Evolutionary conservation across 75 land plant genomes (phyloP).

Genomic region (Pinus albicaulis): DNA sequence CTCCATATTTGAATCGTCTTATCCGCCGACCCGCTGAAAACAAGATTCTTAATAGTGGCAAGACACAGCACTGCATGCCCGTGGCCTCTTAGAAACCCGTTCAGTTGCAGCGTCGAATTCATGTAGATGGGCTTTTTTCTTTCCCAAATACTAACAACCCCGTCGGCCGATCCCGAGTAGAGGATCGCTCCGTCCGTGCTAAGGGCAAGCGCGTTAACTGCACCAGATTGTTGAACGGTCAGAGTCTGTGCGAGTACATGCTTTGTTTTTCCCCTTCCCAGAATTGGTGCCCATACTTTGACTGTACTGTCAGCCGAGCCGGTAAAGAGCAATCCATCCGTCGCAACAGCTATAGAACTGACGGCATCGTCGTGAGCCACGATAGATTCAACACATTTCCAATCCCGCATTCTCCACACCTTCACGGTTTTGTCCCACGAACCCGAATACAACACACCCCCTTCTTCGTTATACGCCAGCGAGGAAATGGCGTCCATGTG

Average conservation of each 20-base stretch:
- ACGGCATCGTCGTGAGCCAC: slow-evolving; percentile 79
- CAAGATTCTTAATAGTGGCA: slow-evolving; percentile 38
- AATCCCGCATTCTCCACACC: slow-evolving; percentile 64
- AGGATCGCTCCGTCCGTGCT: slow-evolving; percentile 34
- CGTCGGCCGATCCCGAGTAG: slow-evolving; percentile 73
- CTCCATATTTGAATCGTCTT: slow-evolving; percentile 69
- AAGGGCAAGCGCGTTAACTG: slow-evolving; percentile 67
- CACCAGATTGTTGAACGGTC: slow-evolving; percentile 44
- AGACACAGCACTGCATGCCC: slow-evolving; percentile 76
- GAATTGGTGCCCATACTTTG: slow-evolving; percentile 56
- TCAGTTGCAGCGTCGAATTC: slow-evolving; percentile 19
- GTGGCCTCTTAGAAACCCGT: slow-evolving; percentile 61
- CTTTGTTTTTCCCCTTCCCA: slow-evolving; percentile 15
- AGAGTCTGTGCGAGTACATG: slow-evolving; percentile 33
- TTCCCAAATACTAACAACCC: slow-evolving; percentile 60
- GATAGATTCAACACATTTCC: slow-evolving; percentile 75
- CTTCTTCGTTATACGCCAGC: slow-evolving; percentile 34
- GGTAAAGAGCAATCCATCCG: slow-evolving; percentile 46
- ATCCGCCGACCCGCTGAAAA: slow-evolving; percentile 77
- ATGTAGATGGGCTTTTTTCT: slow-evolving; percentile 12
- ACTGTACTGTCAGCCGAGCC: slow-evolving; percentile 72
- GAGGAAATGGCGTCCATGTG: slow-evolving; percentile 66
- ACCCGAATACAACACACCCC: slow-evolving; percentile 55
- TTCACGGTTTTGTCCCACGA: slow-evolving; percentile 88
- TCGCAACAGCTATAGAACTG: slow-evolving; percentile 34